These are phyloP conservation scores for Ambrosia trifida DNA, from an alignment of 129 eudicot species.

Conservation along the genomic window DNA sequence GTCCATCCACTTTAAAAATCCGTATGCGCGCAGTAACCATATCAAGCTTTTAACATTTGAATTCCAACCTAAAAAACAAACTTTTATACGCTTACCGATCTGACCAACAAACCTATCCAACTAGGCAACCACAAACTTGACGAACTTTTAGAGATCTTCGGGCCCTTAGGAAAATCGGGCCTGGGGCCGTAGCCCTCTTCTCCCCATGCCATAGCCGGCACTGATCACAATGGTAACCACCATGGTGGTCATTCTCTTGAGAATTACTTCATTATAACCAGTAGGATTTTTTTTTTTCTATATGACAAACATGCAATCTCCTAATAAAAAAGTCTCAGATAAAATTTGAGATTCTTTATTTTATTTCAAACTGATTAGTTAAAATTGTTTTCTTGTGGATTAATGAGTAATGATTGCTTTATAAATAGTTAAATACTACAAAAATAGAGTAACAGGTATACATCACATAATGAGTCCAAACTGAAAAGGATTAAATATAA, in stretches of 20 bases:
- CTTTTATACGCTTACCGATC: too few species aligned
- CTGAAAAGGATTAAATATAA: slow-evolving; percentile 4
- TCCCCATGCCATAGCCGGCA: too few species aligned
- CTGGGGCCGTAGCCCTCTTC: too few species aligned
- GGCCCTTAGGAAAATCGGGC: too few species aligned
- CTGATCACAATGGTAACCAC: background rate
- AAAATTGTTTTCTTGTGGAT: background rate
- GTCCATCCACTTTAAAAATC: too few species aligned
- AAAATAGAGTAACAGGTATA: background rate
- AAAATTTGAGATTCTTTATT: background rate
- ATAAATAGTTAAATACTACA: background rate
- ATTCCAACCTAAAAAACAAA: too few species aligned
- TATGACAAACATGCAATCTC: background rate
- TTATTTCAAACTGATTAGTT: slow-evolving; percentile 13
- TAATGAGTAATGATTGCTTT: background rate
- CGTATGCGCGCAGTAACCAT: too few species aligned
- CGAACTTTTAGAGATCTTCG: too few species aligned
- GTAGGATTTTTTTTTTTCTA: background rate
- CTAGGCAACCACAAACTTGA: too few species aligned
- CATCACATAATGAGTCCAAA: slow-evolving; percentile 20
- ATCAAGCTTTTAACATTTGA: too few species aligned
- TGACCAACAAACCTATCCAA: too few species aligned
- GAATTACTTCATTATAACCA: background rate
- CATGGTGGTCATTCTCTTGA: background rate
- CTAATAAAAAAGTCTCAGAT: background rate